phyloP scores from a whole-genome alignment of 331 rosid species.

The Rhamnella rubrinervis region DNA sequence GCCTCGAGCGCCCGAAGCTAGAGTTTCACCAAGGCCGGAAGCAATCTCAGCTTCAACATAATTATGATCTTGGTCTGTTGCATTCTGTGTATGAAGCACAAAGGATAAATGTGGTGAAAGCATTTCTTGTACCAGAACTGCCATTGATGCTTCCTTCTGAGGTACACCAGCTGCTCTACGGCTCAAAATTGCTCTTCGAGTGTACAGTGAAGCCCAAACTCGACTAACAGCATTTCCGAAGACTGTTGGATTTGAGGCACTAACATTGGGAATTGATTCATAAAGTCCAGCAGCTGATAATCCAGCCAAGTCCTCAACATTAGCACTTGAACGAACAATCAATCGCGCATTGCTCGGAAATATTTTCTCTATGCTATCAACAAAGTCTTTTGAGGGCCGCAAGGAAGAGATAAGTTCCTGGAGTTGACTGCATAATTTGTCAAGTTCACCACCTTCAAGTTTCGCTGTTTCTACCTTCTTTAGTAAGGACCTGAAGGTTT shows the following conservation, averaged over 20 bases:
- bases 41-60: conserved; percentile 92
- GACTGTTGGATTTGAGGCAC: conserved; percentile 65
- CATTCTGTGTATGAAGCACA: conserved; percentile 78
- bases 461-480: conserved; percentile 66
- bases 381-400: conserved; percentile 50
- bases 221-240: conserved; percentile 64
- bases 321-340: conserved; percentile 95
- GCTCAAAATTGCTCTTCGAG: conserved; percentile 84
- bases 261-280: conserved; percentile 91
- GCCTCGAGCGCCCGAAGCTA: conserved; percentile 93
- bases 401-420: conserved; percentile 77
- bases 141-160: conserved; percentile 87
- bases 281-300: conserved; percentile 98
- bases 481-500: conserved; percentile 59
- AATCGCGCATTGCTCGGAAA: conserved; percentile 63
- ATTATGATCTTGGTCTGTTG: conserved; percentile 66
- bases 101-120: conserved; percentile 92
- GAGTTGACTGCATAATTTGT: conserved; percentile 58
- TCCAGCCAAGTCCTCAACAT: conserved; percentile 95
- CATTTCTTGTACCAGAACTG: conserved; percentile 91
- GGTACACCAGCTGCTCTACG: conserved; percentile 84
- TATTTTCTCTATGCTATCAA: conserved; percentile 58
- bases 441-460: conserved; percentile 73
- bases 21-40: conserved; percentile 92
- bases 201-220: conserved; percentile 94